phyloP scores from a whole-genome alignment of 176 grass and related monocot genomes.

The Thinopyrum elongatum region DNA sequence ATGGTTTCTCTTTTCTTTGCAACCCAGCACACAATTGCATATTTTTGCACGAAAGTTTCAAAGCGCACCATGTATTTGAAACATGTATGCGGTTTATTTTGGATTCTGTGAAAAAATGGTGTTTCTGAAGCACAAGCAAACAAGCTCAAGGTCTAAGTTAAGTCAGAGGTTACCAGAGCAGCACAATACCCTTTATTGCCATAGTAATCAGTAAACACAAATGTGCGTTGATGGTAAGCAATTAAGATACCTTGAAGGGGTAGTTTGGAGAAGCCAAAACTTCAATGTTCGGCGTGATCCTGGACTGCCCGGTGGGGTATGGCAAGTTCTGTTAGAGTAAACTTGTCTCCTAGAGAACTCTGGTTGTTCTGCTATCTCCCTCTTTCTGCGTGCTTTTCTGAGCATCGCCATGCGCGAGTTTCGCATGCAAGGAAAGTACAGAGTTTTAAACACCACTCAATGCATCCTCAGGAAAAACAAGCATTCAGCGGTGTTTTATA shows the following conservation, averaged over 20 bases:
- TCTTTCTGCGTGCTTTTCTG: constrained; percentile 71
- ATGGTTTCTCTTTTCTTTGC: not conserved
- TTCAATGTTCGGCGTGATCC: constrained; percentile 79
- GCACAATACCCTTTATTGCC: not conserved
- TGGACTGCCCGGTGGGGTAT: constrained; percentile 40
- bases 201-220: not conserved
- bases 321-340: constrained; percentile 25
- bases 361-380: constrained; percentile 49
- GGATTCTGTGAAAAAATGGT: not conserved
- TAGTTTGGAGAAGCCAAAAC: constrained; percentile 84
- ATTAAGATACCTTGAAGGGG: constrained; percentile 57
- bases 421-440: constrained; percentile 44
- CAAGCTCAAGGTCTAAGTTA: not conserved
- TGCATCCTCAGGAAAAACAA: not conserved
- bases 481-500: not conserved
- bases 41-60: not conserved
- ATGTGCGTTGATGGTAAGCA: not conserved
- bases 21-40: not conserved
- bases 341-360: constrained; percentile 29
- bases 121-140: not conserved
- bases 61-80: not conserved
- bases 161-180: not conserved
- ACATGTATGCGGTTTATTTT: not conserved
- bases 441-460: constrained; percentile 2
- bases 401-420: constrained; percentile 64